Evolutionary conservation across 192 early-diverging fungal genomes (phyloP).

Genomic region (Bifiguratus adelaidae): DNA sequence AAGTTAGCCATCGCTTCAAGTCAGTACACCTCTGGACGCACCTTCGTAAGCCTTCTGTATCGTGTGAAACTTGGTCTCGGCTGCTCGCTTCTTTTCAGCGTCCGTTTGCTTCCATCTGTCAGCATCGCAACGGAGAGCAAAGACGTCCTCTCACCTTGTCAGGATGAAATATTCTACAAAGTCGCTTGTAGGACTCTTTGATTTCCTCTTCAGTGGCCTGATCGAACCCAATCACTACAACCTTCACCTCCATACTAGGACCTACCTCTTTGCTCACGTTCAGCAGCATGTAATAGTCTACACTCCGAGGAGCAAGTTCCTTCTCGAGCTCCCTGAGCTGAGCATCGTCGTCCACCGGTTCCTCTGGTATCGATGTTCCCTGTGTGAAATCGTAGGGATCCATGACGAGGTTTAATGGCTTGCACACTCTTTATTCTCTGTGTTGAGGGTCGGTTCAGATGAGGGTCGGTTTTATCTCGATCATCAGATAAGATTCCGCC

Average conservation of each 20-base stretch:
- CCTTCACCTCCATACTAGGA: background rate
- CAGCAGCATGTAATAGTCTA: constrained; percentile 56
- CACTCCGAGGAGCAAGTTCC: constrained; percentile 20
- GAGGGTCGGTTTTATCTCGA: no score
- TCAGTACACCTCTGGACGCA: constrained; percentile 5
- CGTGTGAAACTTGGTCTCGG: constrained; percentile 64
- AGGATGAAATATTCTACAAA: constrained; percentile 71
- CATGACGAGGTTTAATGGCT: no score
- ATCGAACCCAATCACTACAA: background rate
- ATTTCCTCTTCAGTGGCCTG: constrained; percentile 56
- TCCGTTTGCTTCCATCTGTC: constrained; percentile 28
- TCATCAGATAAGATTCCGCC: no score
- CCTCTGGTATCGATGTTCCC: constrained; percentile 4
- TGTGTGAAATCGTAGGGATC: constrained; percentile 21
- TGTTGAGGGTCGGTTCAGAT: no score
- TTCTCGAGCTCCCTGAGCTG: constrained; percentile 9
- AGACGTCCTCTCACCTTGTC: constrained; percentile 36
- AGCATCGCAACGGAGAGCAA: background rate
- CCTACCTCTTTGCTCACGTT: constrained; percentile 26
- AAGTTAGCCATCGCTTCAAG: background rate
- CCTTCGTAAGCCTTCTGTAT: constrained; percentile 74
- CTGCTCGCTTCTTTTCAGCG: constrained; percentile 46
- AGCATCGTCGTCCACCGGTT: constrained; percentile 10
- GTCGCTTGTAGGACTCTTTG: constrained; percentile 60
- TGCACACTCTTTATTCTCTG: no score